These are phyloP conservation scores for Trifolium repens DNA, from an alignment of 306 rosid genomes.

Conservation along the genomic window DNA sequence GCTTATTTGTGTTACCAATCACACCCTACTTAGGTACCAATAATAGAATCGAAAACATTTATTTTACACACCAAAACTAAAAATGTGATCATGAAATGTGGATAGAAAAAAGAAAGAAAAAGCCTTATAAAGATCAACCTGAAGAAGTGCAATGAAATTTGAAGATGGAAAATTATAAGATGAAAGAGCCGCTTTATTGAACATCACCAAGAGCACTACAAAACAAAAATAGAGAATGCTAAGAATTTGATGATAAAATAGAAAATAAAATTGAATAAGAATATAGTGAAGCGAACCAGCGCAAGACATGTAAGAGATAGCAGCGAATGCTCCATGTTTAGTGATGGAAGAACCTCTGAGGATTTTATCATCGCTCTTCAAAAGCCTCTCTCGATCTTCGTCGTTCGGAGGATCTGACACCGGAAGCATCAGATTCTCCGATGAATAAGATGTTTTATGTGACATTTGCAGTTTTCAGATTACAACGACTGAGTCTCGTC, in stretches of 20 bases:
- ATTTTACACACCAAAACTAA: neutral
- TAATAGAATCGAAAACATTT: too few species aligned
- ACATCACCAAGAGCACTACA: conserved; percentile 86
- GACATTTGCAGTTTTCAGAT: conserved; percentile 43
- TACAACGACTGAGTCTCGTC: neutral
- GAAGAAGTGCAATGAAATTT: conserved; percentile 88
- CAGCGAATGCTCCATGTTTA: conserved; percentile 84
- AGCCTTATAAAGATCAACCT: conserved; percentile 54
- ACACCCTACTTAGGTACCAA: too few species aligned
- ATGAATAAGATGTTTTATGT: conserved; percentile 53
- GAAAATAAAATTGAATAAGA: neutral
- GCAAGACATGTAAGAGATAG: conserved; percentile 88
- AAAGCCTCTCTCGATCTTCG: conserved; percentile 56
- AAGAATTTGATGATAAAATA: neutral
- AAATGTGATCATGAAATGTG: neutral
- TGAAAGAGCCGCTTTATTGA: conserved; percentile 98
- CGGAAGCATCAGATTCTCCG: conserved; percentile 62
- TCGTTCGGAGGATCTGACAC: conserved; percentile 66
- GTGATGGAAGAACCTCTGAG: conserved; percentile 89
- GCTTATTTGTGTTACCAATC: too few species aligned
- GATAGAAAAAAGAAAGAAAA: neutral
- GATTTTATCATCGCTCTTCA: conserved; percentile 58
- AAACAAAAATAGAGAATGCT: neutral
- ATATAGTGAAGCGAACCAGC: conserved; percentile 54
- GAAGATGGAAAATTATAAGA: conserved; percentile 82